Base-by-base conservation (phyloP, 2,329 filamentous ascomycete genomes). In the Rutstroemia sp. region DNA sequence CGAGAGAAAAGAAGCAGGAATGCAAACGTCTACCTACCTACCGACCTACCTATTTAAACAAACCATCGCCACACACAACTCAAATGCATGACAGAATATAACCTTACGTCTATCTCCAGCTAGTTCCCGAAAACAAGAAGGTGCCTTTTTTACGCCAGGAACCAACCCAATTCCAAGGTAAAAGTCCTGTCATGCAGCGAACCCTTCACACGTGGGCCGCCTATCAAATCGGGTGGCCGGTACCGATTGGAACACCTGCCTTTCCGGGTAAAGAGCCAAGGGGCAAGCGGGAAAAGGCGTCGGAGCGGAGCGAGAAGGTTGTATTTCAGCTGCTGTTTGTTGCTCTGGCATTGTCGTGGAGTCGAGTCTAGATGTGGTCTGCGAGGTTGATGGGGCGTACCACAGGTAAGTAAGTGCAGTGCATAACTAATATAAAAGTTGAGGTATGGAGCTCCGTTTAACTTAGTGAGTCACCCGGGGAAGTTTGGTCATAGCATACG, bases 171-270 rank as follows among this genome's bases (percentile, higher is more conserved):
- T 14, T 14, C 38, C n/a, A n/a, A n/a, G n/a, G 23, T 23, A 42
- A 19, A 42, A 42, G 18, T 19, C 39, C 16, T 42, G 39, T 42
- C 38, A 21, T 27, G 51, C 27, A 52, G 27, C n/a, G 41, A 30
- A 34, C 52, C 52, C 52, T 44, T 48, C 46, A 30, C 45, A 54
- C 52, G 52, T 54, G 52, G 52, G 52, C 44, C 45, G 49, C 19
- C 41, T 23, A 23, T 39, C 39, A 37, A 25, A 18, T 54, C 10
- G 34, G 34, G n/a, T 46, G 42, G 42, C 21, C 14, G 18, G 21
- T 14, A 4, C 39, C 16, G 6, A 12, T 34, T 8, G 14, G 39
- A 2, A 30, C 21, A 54, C 52, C 52, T 54, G 23, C 52, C 52
- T 49, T 54, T 49, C 16, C 27, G 5, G 45, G 52, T 21, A 54